A percentile compares a stretch with the other conserved stretches of the same genome.
These are phyloP conservation scores for Dactylonectria estremocensis DNA, from an alignment of 2,329 filamentous ascomycete species.

Conservation along the genomic window DNA sequence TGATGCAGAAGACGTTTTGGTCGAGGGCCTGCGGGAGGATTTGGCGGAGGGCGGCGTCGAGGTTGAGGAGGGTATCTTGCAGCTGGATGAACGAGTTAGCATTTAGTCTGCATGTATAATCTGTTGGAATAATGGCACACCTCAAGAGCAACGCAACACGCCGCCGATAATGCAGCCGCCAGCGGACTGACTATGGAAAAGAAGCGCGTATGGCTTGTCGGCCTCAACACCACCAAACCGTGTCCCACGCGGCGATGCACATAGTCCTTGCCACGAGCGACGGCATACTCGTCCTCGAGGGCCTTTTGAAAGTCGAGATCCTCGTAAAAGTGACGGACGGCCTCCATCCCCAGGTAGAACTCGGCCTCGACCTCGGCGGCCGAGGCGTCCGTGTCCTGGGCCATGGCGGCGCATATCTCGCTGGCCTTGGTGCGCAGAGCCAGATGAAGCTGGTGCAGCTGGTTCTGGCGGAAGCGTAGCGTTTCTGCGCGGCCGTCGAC, in stretches of 20 bases:
- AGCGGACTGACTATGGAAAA: slow-evolving; percentile 37
- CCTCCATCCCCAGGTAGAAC: slow-evolving; percentile 42
- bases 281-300: slow-evolving; percentile 36
- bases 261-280: slow-evolving; percentile 35
- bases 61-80: slow-evolving; percentile 32
- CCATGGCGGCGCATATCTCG: slow-evolving; percentile 39
- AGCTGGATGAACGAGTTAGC: neutral
- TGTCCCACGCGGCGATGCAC: slow-evolving; percentile 23
- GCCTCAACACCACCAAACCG: slow-evolving; percentile 40
- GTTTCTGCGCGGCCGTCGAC: slow-evolving; percentile 41
- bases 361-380: slow-evolving; percentile 40
- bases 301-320: slow-evolving; percentile 31
- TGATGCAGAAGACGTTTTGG: slow-evolving; percentile 26
- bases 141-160: slow-evolving; percentile 40
- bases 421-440: slow-evolving; percentile 26
- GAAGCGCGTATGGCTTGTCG: slow-evolving; percentile 38
- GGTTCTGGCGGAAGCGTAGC: slow-evolving; percentile 41
- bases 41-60: slow-evolving; percentile 25
- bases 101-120: slow-evolving; percentile 24
- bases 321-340: slow-evolving; percentile 32
- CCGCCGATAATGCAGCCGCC: slow-evolving; percentile 31
- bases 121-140: neutral
- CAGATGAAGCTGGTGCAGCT: slow-evolving; percentile 35
- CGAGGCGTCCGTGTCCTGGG: slow-evolving; percentile 35
- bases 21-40: slow-evolving; percentile 26